phyloP scores from a whole-genome alignment of 306 rosid genomes.

The Carpinus fangiana region DNA sequence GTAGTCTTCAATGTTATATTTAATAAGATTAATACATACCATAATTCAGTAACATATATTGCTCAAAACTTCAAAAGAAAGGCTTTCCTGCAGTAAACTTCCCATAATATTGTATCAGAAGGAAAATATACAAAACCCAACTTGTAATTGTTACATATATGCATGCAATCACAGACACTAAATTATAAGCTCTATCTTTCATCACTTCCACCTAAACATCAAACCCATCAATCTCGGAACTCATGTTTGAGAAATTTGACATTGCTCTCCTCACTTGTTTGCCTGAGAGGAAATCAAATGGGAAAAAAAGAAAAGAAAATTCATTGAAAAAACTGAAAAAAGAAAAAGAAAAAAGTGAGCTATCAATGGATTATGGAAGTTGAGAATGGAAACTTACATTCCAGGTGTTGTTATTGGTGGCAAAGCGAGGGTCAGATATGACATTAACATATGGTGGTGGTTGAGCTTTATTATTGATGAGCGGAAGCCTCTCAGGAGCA shows the following conservation, averaged over 20 bases:
- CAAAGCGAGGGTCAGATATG: slow-evolving; percentile 11
- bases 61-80: neutral
- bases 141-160: neutral
- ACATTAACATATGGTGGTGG: slow-evolving; percentile 19
- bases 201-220: neutral
- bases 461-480: slow-evolving; percentile 26
- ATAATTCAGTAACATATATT: too few relatives aligned
- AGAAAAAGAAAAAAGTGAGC: neutral
- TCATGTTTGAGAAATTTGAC: neutral
- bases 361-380: neutral
- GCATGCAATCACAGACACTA: neutral
- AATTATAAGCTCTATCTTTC: neutral
- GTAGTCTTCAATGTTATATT: too few relatives aligned
- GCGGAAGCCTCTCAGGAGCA: slow-evolving; percentile 35
- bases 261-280: slow-evolving; percentile 19
- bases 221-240: neutral
- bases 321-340: neutral
- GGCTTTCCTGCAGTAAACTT: neutral
- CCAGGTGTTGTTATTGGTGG: slow-evolving; percentile 27
- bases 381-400: slow-evolving; percentile 21
- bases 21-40: too few relatives aligned
- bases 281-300: slow-evolving; percentile 1
- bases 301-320: neutral
- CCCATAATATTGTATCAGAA: neutral
- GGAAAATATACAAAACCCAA: neutral